Conservation (phyloP, 1,139 yeast species). For the Lodderomyces oxycetoniae region DNA sequence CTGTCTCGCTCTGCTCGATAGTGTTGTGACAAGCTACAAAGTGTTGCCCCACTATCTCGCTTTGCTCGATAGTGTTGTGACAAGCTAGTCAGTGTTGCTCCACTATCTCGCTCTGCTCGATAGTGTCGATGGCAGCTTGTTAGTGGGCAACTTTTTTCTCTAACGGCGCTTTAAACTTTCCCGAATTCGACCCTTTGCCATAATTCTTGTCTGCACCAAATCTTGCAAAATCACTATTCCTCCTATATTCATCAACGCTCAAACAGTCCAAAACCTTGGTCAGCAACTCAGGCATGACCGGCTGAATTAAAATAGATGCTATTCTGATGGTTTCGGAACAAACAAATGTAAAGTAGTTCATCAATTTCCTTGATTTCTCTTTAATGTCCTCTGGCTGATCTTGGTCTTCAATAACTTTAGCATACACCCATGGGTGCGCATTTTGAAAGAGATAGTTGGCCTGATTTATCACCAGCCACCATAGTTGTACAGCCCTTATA, state of each 20-base stretch:
- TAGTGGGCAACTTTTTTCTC: slow-evolving; percentile 15
- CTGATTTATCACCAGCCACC: slow-evolving; percentile 57
- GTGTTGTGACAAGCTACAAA: no score
- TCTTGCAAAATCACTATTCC: slow-evolving; percentile 34
- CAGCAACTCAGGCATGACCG: slow-evolving; percentile 69
- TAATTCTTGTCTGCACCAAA: slow-evolving; percentile 49
- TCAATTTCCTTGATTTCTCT: slow-evolving; percentile 23
- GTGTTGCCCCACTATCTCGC: no score
- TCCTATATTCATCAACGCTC: slow-evolving; percentile 40
- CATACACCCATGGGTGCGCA: slow-evolving; percentile 56
- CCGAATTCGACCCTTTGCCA: slow-evolving; percentile 34
- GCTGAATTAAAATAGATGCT: slow-evolving; percentile 58
- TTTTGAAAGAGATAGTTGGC: slow-evolving; percentile 63
- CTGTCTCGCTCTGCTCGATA: no score
- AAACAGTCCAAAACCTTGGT: slow-evolving; percentile 57
- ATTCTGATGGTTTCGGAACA: slow-evolving; percentile 74
- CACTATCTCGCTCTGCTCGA: no score
- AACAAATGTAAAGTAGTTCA: slow-evolving; percentile 52
- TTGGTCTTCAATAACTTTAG: slow-evolving; percentile 19
- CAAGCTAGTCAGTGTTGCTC: no score
- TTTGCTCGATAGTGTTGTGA: no score
- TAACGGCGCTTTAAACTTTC: slow-evolving; percentile 23
- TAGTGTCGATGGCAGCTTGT: no score
- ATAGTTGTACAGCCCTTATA: slow-evolving; percentile 53
- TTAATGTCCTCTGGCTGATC: slow-evolving; percentile 17